phyloP scores from a whole-genome alignment of 768 basidiomycete genomes.

The Tricholoma flavovirens region DNA sequence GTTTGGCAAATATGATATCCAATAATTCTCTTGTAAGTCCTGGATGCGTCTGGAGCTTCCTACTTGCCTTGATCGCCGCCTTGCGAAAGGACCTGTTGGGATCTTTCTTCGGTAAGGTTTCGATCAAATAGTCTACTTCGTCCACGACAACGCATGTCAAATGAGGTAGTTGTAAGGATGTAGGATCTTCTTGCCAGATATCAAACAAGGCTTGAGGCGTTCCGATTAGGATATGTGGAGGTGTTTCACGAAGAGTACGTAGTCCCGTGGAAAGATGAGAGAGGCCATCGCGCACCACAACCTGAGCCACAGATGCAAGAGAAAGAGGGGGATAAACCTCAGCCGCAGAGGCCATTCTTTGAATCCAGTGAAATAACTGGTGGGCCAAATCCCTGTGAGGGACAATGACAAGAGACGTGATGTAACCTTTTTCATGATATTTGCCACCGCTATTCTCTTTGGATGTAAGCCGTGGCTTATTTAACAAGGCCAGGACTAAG shows the following conservation, averaged over 20 bases:
- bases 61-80: conserved; percentile 31
- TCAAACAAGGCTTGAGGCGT: conserved; percentile 69
- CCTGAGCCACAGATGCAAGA: conserved; percentile 46
- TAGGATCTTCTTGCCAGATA: conserved; percentile 37
- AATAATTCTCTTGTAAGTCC: conserved; percentile 55
- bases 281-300: conserved; percentile 52
- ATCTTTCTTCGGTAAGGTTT: conserved; percentile 40
- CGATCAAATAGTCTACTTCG: conserved; percentile 70
- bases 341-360: conserved; percentile 35
- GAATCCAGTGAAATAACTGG: conserved; percentile 63
- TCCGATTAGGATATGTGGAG: conserved; percentile 64
- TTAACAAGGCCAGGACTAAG: conserved; percentile 58
- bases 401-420: conserved; percentile 58
- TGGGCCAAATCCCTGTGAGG: conserved; percentile 70
- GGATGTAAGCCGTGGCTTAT: conserved; percentile 37
- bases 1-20: conserved; percentile 44
- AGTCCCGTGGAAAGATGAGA: conserved; percentile 36
- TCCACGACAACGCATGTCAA: conserved; percentile 64
- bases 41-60: conserved; percentile 47
- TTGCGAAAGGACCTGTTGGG: conserved; percentile 32
- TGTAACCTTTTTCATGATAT: conserved; percentile 21
- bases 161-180: conserved; percentile 37
- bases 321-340: conserved; percentile 25
- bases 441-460: conserved; percentile 17
- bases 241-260: conserved; percentile 30